Conservation (phyloP, 257 asterid genomes). For the Solanum commersonii region DNA sequence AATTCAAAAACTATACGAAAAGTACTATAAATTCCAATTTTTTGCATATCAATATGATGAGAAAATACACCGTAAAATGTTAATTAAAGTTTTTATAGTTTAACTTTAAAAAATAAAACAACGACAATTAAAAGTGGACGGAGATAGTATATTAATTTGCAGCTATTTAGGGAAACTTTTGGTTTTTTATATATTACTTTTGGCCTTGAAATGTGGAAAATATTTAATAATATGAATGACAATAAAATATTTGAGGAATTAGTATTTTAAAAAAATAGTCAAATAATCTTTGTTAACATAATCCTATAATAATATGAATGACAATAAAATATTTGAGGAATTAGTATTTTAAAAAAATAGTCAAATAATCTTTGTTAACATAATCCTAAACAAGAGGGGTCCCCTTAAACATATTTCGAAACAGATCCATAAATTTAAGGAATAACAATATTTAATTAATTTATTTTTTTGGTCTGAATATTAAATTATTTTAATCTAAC, state of each 20-base stretch:
- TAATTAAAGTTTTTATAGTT: no score
- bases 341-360: background rate
- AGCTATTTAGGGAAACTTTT: background rate
- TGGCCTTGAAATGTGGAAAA: conserved; percentile 6
- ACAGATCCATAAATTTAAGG: background rate
- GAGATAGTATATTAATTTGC: background rate
- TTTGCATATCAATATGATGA: no score
- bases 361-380: background rate
- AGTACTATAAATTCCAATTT: no score
- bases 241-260: background rate
- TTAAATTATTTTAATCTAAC: background rate
- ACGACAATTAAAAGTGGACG: no score
- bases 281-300: background rate
- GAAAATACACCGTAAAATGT: no score
- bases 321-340: background rate
- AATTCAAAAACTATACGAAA: no score
- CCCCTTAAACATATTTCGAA: background rate
- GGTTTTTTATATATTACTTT: background rate
- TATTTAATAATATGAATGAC: background rate
- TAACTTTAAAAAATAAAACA: no score
- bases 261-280: background rate
- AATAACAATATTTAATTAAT: background rate
- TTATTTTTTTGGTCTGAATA: background rate
- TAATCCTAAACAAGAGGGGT: background rate
- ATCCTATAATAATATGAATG: background rate